Percentiles rank a stretch among this genome's conserved stretches.
These are phyloP conservation scores for Pseudogymnoascus sp. DNA, from an alignment of 2,329 filamentous ascomycete species.

Conservation along the genomic window DNA sequence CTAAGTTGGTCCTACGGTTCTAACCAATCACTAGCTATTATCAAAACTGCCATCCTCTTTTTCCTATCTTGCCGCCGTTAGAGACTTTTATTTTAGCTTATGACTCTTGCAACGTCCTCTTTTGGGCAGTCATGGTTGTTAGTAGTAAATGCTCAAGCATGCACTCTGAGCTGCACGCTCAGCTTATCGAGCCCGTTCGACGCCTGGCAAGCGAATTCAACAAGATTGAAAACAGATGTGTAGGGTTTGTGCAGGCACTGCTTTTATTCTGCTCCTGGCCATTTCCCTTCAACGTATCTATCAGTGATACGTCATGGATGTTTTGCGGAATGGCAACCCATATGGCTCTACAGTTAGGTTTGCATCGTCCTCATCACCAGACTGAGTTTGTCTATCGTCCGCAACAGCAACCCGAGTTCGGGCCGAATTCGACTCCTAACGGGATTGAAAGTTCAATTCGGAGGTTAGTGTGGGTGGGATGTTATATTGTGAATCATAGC, in stretches of 20 bases:
- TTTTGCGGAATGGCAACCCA: not conserved
- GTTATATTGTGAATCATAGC: conserved; percentile 4
- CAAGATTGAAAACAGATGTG: not conserved
- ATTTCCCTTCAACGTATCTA: not conserved
- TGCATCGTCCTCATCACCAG: not conserved
- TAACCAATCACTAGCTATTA: not conserved
- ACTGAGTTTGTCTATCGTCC: not conserved
- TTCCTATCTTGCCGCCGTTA: not conserved
- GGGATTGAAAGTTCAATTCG: not conserved
- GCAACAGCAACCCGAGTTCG: not conserved
- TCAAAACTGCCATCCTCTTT: not conserved
- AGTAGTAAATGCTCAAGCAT: not conserved
- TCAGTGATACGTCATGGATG: not conserved
- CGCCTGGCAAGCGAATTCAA: not conserved
- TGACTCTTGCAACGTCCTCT: not conserved
- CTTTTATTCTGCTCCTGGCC: conserved; percentile 1
- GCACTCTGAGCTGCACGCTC: not conserved
- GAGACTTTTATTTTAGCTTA: not conserved
- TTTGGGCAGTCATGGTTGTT: not conserved
- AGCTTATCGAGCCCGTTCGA: not conserved
- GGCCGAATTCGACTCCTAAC: no score
- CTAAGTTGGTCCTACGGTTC: not conserved
- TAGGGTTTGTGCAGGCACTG: not conserved
- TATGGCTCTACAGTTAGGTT: not conserved
- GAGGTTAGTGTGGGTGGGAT: not conserved